Conservation (phyloP, 768 basidiomycete species). For the Tylopilus balloui region DNA sequence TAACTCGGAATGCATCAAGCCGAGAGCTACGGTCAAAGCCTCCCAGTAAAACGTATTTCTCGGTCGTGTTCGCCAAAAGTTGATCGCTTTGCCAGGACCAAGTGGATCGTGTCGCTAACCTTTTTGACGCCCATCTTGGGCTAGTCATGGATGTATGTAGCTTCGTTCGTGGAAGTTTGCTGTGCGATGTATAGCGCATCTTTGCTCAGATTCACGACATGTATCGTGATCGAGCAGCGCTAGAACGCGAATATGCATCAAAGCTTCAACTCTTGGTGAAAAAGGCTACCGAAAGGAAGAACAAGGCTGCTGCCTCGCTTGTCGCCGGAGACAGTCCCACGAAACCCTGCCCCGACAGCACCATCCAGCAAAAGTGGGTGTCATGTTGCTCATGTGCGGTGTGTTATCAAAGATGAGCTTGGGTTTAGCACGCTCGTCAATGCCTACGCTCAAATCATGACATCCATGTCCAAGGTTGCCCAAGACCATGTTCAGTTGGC, state of each 20-base stretch:
- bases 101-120: slow-evolving; percentile 54
- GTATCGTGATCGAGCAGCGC: slow-evolving; percentile 56
- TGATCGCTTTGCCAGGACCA: slow-evolving; percentile 51
- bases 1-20: slow-evolving; percentile 13
- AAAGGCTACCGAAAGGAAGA: slow-evolving; percentile 70
- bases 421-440: slow-evolving; percentile 58
- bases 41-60: slow-evolving; percentile 43
- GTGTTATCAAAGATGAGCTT: slow-evolving; percentile 14
- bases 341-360: slow-evolving; percentile 52
- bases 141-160: slow-evolving; percentile 57
- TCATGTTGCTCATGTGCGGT: neutral
- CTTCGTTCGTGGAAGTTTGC: neutral
- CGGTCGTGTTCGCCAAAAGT: neutral
- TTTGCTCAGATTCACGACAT: slow-evolving; percentile 62
- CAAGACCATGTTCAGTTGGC: slow-evolving; percentile 69
- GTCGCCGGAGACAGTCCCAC: slow-evolving; percentile 68
- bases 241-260: slow-evolving; percentile 76
- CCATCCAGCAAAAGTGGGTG: slow-evolving; percentile 51
- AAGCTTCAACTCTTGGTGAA: slow-evolving; percentile 64
- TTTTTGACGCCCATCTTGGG: slow-evolving; percentile 64
- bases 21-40: slow-evolving; percentile 44
- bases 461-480: slow-evolving; percentile 53
- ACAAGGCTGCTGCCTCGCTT: slow-evolving; percentile 47
- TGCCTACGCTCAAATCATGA: slow-evolving; percentile 66
- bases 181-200: slow-evolving; percentile 1